Evolutionary conservation across 257 asterid genomes (phyloP), one percentile per base, ranked within the genome.

Genomic region (Solanum tarijense): DNA sequence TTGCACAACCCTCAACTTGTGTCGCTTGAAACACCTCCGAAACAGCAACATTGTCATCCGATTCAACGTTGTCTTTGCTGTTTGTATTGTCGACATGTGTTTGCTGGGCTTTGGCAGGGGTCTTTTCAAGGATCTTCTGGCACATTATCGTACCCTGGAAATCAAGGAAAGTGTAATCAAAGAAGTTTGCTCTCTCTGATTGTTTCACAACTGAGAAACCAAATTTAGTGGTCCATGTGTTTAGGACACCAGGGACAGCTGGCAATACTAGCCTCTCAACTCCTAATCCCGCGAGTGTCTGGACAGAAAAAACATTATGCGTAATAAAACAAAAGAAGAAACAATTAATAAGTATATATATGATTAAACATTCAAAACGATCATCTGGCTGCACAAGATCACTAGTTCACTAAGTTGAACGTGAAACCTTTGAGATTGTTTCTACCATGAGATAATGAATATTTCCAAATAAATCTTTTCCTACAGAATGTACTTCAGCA

Each of bases 201-300:
- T 90, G 87, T 83, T 72, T 86, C 96, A 96, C 91, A 91, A 76
- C 85, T 6, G 97, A 94, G 91, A 95, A 96, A 31, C 98, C 98
- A 79, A 97, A 96, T 79, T 96, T 90, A 83, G 90, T 84, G 83
- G 92, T 94, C 99, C 99, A 97, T 46, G 99, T 93, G 88, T 89
- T 86, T 41, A 97, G 88, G 73, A 93, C 96, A 73, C 89, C 87
- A 58, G 96, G 95, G 78, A 91, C 94, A 76, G 99, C 98, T 41
- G 99, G 99, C 92, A 97, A 93, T 86, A 97, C 95, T 60, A 97
- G 96, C 92, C 94, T 95, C 91, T 95, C 93, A 14, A 97, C 99
- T 88, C 99, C 98, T 73, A 94, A 88, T 81, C 90, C 94, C 87
- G 35, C 27, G 34, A 95, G 97, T 92, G 89, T 92, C 99, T 96